Conservation (phyloP, 129 eudicot species). For the Helianthus tuberosus region DNA sequence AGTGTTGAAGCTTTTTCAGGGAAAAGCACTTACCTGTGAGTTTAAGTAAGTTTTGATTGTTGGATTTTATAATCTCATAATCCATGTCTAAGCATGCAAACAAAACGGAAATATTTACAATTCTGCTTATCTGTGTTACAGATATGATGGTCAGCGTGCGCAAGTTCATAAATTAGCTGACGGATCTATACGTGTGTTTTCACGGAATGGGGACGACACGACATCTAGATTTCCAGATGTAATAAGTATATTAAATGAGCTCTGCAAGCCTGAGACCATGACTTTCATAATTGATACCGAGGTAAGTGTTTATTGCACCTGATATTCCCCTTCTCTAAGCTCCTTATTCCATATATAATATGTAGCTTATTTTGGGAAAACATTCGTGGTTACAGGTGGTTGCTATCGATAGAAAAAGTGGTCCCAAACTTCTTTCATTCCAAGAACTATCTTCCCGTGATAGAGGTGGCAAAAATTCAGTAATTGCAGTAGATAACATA, state of each 20-base stretch:
- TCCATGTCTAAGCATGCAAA: no score
- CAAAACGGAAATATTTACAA: neutral
- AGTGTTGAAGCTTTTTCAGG: slow-evolving; percentile 69
- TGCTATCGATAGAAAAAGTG: slow-evolving; percentile 80
- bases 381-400: slow-evolving; percentile 65
- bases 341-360: neutral
- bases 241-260: slow-evolving; percentile 61
- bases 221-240: slow-evolving; percentile 90
- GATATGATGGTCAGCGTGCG: slow-evolving; percentile 99
- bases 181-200: slow-evolving; percentile 85
- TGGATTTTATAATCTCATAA: neutral
- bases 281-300: slow-evolving; percentile 91
- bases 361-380: slow-evolving; percentile 3
- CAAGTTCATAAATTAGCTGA: slow-evolving; percentile 81
- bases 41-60: slow-evolving; percentile 61
- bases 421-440: slow-evolving; percentile 81
- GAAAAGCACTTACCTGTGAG: slow-evolving; percentile 86
- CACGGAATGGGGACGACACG: slow-evolving; percentile 93
- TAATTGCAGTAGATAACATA: slow-evolving; percentile 65
- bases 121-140: slow-evolving; percentile 20
- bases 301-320: slow-evolving; percentile 46
- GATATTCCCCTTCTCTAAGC: neutral
- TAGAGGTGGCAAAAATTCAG: slow-evolving; percentile 85
- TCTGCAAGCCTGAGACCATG: slow-evolving; percentile 50
- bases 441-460: slow-evolving; percentile 95